phyloP scores from a whole-genome alignment of 73 alveolate species.

The Uronychia binucleata region DNA sequence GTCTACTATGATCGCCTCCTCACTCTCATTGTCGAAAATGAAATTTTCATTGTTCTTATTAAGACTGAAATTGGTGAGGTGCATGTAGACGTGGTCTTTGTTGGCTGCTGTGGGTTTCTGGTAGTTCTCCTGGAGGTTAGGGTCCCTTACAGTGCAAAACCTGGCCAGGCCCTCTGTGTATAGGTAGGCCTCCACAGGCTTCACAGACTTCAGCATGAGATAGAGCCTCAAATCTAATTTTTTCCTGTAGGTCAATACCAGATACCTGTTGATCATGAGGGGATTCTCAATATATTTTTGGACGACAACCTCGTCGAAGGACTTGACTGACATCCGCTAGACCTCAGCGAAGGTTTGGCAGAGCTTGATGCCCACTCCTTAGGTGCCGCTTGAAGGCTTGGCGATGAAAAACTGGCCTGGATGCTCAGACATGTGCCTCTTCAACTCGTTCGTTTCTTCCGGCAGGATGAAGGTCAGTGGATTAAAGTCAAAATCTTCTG shows the following conservation, averaged over 20 bases:
- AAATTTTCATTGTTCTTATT: constrained; percentile 55
- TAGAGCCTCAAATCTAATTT: constrained; percentile 69
- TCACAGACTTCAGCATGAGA: constrained; percentile 53
- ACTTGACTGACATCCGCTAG: constrained; percentile 24
- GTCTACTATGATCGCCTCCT: background rate
- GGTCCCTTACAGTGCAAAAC: constrained; percentile 68
- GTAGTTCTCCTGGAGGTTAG: too few species aligned
- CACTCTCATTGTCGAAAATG: background rate
- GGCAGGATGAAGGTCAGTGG: constrained; percentile 66
- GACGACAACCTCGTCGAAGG: constrained; percentile 54
- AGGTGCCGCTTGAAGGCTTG: constrained; percentile 74
- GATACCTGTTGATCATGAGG: constrained; percentile 76
- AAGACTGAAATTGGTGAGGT: constrained; percentile 82
- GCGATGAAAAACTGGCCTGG: constrained; percentile 45
- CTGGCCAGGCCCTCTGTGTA: constrained; percentile 65
- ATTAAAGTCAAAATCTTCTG: constrained; percentile 53
- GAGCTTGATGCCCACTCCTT: constrained; percentile 74
- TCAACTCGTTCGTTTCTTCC: constrained; percentile 49
- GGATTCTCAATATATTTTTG: constrained; percentile 87
- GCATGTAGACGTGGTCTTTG: too few species aligned
- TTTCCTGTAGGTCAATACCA: constrained; percentile 50
- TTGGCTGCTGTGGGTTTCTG: constrained; percentile 37
- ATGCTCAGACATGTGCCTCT: constrained; percentile 1
- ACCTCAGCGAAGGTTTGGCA: constrained; percentile 9
- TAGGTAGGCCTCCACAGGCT: constrained; percentile 57